A percentile compares a stretch with the other conserved stretches of the same genome.
Conservation (phyloP, 345 rosid species). For the Erucastrum elatum region DNA sequence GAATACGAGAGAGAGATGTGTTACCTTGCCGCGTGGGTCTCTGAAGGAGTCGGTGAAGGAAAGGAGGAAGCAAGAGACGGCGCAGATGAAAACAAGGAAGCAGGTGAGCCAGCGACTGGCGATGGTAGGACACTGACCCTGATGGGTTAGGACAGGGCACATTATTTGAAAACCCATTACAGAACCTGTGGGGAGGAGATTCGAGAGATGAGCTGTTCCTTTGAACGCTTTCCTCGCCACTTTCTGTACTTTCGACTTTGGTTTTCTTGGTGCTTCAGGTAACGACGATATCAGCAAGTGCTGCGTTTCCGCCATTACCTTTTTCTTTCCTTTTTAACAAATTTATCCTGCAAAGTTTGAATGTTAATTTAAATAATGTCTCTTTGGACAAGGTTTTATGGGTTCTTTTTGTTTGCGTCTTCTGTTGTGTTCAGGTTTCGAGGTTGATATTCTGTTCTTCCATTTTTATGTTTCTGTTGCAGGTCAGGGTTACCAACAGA, state of each 20-base stretch:
- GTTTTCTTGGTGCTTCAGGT: conserved; percentile 36
- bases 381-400: conserved; percentile 19
- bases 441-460: conserved; percentile 26
- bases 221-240: conserved; percentile 60
- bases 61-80: conserved; percentile 53
- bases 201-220: conserved; percentile 60
- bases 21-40: conserved; percentile 64
- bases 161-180: conserved; percentile 67
- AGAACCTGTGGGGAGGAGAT: conserved; percentile 70
- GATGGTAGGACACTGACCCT: conserved; percentile 55
- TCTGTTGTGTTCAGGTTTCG: conserved; percentile 25
- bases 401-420: background rate
- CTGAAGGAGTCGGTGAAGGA: conserved; percentile 64
- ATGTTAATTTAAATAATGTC: background rate
- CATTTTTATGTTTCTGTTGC: conserved; percentile 36
- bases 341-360: background rate
- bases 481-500: conserved; percentile 19
- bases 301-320: conserved; percentile 22
- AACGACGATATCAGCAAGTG: conserved; percentile 24
- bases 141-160: conserved; percentile 65
- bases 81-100: conserved; percentile 44
- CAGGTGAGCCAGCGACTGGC: conserved; percentile 46
- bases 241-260: conserved; percentile 51
- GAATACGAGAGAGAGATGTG: background rate
- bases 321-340: background rate